phyloP scores from a whole-genome alignment of 2,329 filamentous ascomycete species.

The Pseudogymnoascus sp. region DNA sequence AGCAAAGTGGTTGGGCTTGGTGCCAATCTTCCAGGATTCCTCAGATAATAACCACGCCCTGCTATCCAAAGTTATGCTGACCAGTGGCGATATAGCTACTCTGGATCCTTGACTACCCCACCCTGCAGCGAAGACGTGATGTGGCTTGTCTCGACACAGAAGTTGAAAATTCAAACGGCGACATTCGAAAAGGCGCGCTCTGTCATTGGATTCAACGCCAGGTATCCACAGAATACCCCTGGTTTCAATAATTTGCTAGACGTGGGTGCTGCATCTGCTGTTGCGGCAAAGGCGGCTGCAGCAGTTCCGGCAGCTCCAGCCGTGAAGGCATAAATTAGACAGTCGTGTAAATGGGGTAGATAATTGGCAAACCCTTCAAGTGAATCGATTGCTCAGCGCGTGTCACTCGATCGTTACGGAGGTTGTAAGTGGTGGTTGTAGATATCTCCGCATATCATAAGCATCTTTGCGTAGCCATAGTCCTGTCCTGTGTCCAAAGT shows the following conservation, averaged over 20 bases:
- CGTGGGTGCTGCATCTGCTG: constrained; percentile 12
- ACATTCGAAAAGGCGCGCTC: constrained; percentile 45
- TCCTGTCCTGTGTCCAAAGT: neutral
- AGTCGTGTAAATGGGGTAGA: neutral
- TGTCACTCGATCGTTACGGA: neutral
- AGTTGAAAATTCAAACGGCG: constrained; percentile 39
- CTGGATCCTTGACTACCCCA: constrained; percentile 54
- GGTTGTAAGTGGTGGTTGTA: neutral
- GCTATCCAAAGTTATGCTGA: constrained; percentile 13
- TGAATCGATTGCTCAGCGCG: neutral
- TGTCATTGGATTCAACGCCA: constrained; percentile 48
- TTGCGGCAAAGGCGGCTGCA: neutral
- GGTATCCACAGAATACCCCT: constrained; percentile 45
- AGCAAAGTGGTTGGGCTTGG: constrained; percentile 11
- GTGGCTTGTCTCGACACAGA: constrained; percentile 44
- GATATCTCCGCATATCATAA: neutral
- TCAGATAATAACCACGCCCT: neutral
- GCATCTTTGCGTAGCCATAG: neutral
- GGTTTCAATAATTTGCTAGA: constrained; percentile 38
- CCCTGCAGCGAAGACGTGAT: constrained; percentile 51
- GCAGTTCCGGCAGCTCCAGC: neutral
- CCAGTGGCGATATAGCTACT: constrained; percentile 35
- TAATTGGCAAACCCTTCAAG: neutral
- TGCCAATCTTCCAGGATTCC: neutral
- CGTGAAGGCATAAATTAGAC: neutral